Base-by-base conservation (phyloP, 1,284 basidiomycete genomes). In the Rhodofomes roseus region DNA sequence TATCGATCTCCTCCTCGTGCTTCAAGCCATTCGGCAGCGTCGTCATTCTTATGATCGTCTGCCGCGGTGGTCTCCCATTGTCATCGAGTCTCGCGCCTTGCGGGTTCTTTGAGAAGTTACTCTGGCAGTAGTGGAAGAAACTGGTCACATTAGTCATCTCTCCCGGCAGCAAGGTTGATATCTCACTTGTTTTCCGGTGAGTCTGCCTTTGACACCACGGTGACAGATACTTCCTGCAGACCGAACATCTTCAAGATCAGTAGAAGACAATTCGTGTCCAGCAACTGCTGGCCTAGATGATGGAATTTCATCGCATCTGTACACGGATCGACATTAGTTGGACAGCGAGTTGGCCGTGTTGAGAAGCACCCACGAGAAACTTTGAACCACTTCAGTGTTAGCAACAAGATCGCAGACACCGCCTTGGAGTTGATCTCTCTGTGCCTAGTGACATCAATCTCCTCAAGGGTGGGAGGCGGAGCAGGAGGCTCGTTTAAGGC, bases 241-340 rank as follows among this genome's bases (percentile, higher is more conserved):
- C 96, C 95, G 75, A 99, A 98, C 89, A 98, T 97, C 81, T 99
- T 99, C 69, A 99, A 78, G 55, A 99, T 93, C 27, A 99, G 82
- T 36, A 99, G 78, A 4, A 98, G 77, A 70, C 95, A 97, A 70
- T 99, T 99, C 22, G 94, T 96, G 70, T 99, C 97, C 54, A 99
- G 86, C 9, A 99, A 79, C 27, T 96, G 84, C 73, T 97, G 96
- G 7, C 95, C 94, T 34, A 99, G 81, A 74, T 98, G 95, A 74
- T 99, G 96, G 72, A 98, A 98, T 73, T 99, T 99, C 90, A 99
- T 96, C 34, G 92, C 89, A 76, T 99, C 94, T 96, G 44, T 40
- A 14, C 23, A n/a, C 16, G 2, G 4, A 18, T 52, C 67, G 23
- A 6, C 54, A 61, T 11, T 31, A 43, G 44, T 60, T n/a, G 25